Conservation (phyloP, 2,329 filamentous ascomycete genomes). For the Zelopaecilomyces penicillatus region DNA sequence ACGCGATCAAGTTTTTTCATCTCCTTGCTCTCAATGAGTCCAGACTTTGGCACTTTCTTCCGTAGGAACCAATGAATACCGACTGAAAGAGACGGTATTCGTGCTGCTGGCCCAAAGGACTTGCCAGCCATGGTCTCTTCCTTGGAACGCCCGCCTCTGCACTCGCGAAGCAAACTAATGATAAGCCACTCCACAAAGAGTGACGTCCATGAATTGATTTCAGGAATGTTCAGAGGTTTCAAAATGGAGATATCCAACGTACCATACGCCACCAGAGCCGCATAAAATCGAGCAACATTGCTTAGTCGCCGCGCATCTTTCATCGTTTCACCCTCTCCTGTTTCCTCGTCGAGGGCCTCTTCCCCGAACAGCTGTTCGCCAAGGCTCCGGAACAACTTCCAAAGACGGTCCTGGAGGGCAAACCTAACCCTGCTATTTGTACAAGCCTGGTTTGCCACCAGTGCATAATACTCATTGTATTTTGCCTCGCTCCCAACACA, state of each 20-base stretch:
- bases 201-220: conserved; percentile 66
- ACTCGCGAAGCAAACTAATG: conserved; percentile 63
- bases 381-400: conserved; percentile 76
- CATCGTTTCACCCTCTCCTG: conserved; percentile 37
- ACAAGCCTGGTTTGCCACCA: conserved; percentile 74
- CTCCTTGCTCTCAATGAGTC: conserved; percentile 42
- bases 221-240: conserved; percentile 69
- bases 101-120: conserved; percentile 56
- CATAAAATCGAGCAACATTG: conserved; percentile 48
- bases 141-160: conserved; percentile 35
- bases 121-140: conserved; percentile 53
- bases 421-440: conserved; percentile 67
- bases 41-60: conserved; percentile 62
- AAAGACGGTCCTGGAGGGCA: conserved; percentile 79
- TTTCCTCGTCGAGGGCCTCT: conserved; percentile 43
- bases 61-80: conserved; percentile 74
- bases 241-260: conserved; percentile 41
- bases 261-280: conserved; percentile 39
- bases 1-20: conserved; percentile 33
- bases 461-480: conserved; percentile 90
- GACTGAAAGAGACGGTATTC: conserved; percentile 58
- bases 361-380: conserved; percentile 71
- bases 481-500: conserved; percentile 73
- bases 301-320: conserved; percentile 42
- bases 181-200: conserved; percentile 76